These are phyloP conservation scores for Diplodia intermedia DNA, from an alignment of 2,329 filamentous ascomycete genomes.

Conservation along the genomic window DNA sequence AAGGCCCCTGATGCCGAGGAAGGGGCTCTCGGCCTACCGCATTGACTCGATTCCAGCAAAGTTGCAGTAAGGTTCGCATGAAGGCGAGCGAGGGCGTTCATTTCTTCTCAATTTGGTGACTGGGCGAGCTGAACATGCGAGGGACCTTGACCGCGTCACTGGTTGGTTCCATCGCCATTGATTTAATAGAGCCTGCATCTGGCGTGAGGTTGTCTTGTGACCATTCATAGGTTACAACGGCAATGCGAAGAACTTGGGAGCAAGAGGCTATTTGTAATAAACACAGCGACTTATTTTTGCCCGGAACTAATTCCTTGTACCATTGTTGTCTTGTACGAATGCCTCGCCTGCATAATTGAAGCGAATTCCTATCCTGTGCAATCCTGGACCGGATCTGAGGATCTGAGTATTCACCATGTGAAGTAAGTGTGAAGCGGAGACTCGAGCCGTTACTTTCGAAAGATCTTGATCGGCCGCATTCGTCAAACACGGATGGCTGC, in stretches of 20 bases:
- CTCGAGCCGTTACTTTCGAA: background rate
- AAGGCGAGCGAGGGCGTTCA: background rate
- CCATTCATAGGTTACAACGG: background rate
- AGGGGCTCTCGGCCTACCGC: background rate
- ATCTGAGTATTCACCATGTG: background rate
- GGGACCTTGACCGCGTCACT: background rate
- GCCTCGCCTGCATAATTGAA: background rate
- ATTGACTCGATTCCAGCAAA: background rate
- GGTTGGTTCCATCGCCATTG: background rate
- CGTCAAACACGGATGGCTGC: background rate
- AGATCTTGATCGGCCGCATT: background rate
- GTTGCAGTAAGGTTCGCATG: background rate
- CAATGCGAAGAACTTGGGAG: background rate
- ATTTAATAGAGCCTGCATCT: background rate
- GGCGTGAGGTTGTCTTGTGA: background rate
- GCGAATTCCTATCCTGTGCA: background rate
- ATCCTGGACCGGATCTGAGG: background rate
- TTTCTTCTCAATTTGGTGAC: background rate
- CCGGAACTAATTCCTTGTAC: background rate
- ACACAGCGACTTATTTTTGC: background rate
- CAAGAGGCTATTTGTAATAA: background rate
- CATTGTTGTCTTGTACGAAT: background rate
- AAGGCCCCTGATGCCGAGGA: conserved; percentile 12
- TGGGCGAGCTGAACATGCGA: background rate
- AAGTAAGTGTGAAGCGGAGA: background rate